Base-by-base conservation (phyloP, 75 land plant species). In the Pinus taeda region DNA sequence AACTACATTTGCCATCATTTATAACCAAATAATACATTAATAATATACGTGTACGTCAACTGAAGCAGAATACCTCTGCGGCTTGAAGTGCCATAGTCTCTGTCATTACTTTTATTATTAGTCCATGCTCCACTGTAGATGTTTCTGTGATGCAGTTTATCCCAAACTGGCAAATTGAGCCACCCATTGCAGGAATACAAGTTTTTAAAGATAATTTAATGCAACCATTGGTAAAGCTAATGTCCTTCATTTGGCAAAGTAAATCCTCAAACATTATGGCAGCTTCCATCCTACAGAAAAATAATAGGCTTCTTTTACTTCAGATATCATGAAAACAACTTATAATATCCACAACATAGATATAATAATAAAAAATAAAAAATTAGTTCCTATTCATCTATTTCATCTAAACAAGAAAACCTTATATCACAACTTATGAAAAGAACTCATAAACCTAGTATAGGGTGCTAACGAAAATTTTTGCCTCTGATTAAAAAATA, bases 151-250 rank as follows among this genome's bases (percentile, higher is more conserved):
- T 39, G 71, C 21, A 67, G n/a, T 67, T 53, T 39, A 67, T 39
- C 39, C 29, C 29, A 42, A 67, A 67, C 33, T 67, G 71, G 39
- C 71, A 67, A 17, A 67, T 37, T 33, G 71, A 67, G 39, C 49
- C 71, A 8, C 71, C 71, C 71, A 67, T 39, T 5, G 71, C 71
- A 67, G 71, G 71, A 17, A 67, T 67, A 37, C 21, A 67, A 39
- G 71, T 67, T 67, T 39, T 67, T 3, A 67, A 17, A 39, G 49
- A 67, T 39, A 67, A 45, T n/a, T 42, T 42, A 67, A 67, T 67
- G 45, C 71, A 67, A 67, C n/a, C 53, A 67, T 67, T 9, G 0
- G 20, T 39, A 67, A 39, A 67, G 45, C 71, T 67, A 67, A 67
- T 39, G 15, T 39, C 71, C 49, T 67, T 67, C 33, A 67, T 67